Conservation (phyloP, 257 asterid species). For the Plantago elongata region DNA sequence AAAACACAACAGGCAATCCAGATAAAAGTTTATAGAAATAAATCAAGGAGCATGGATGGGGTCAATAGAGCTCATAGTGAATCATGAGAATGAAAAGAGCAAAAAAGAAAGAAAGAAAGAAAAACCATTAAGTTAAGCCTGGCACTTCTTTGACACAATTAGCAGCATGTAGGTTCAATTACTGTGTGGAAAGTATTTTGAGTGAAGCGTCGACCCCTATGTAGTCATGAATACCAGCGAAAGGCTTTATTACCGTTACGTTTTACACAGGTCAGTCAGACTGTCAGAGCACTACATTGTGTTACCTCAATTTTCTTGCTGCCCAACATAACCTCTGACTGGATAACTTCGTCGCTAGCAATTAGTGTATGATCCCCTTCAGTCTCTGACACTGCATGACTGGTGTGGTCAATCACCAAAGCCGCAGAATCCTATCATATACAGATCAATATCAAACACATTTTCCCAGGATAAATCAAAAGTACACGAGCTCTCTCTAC, state of each 20-base stretch:
- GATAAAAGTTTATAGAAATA: neutral
- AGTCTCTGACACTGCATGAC: constrained; percentile 57
- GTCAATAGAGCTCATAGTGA: neutral
- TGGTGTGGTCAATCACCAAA: constrained; percentile 66
- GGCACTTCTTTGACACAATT: neutral
- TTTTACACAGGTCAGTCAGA: neutral
- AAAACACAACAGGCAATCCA: too few species aligned
- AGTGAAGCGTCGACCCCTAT: too few species aligned
- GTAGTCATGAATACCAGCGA: too few species aligned
- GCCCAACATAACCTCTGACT: constrained; percentile 69
- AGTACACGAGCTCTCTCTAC: constrained; percentile 18
- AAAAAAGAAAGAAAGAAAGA: too few species aligned
- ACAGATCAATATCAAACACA: neutral
- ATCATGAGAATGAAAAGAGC: neutral
- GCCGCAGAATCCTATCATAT: constrained; percentile 59
- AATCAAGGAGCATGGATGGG: neutral
- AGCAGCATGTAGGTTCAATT: neutral
- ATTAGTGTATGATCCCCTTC: constrained; percentile 70
- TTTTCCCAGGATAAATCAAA: neutral
- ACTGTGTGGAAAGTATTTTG: neutral
- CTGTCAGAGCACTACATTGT: neutral
- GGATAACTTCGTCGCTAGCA: constrained; percentile 57
- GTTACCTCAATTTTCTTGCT: constrained; percentile 58
- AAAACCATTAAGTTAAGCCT: neutral
- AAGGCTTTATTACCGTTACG: too few species aligned